Evolutionary conservation across 2,329 filamentous ascomycete species (phyloP).

Genomic region (Hymenoscyphus repandus): DNA sequence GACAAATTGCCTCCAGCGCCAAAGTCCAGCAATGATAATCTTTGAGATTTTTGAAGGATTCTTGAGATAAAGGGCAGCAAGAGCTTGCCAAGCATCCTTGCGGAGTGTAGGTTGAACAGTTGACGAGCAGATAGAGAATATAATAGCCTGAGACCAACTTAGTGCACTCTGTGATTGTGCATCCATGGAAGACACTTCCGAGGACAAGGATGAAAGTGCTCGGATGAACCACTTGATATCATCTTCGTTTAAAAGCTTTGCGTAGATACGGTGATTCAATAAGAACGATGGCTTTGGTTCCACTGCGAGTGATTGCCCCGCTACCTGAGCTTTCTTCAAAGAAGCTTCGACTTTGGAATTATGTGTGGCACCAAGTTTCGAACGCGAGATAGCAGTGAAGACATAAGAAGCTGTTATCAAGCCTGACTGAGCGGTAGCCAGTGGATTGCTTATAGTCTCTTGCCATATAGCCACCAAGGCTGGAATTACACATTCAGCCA

Average conservation of each 20-base stretch:
- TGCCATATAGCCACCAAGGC: slow-evolving; percentile 65
- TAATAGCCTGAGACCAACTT: slow-evolving; percentile 78
- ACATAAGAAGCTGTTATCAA: slow-evolving; percentile 77
- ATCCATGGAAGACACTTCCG: slow-evolving; percentile 42
- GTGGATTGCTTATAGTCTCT: slow-evolving; percentile 73
- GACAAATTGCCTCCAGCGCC: slow-evolving; percentile 69
- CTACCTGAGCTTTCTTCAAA: slow-evolving; percentile 56
- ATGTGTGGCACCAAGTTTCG: slow-evolving; percentile 47
- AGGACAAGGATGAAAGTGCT: slow-evolving; percentile 59
- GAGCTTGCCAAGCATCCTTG: slow-evolving; percentile 52
- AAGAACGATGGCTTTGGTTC: slow-evolving; percentile 86
- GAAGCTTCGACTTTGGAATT: slow-evolving; percentile 51
- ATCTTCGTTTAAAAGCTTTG: slow-evolving; percentile 67
- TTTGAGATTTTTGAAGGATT: slow-evolving; percentile 53
- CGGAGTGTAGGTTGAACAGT: slow-evolving; percentile 56
- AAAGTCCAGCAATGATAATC: slow-evolving; percentile 68
- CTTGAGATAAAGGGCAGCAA: slow-evolving; percentile 61
- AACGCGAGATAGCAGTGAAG: slow-evolving; percentile 55
- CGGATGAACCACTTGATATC: slow-evolving; percentile 74
- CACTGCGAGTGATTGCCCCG: slow-evolving; percentile 59
- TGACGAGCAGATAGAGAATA: slow-evolving; percentile 69
- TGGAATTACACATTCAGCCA: slow-evolving; percentile 48
- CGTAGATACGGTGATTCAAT: slow-evolving; percentile 77
- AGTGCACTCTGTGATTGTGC: slow-evolving; percentile 47
- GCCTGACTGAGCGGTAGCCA: slow-evolving; percentile 75